A percentile compares a stretch with the other conserved stretches of the same genome.
Conservation (phyloP, 2,329 filamentous ascomycete genomes). For the Paecilomyces fulvus region DNA sequence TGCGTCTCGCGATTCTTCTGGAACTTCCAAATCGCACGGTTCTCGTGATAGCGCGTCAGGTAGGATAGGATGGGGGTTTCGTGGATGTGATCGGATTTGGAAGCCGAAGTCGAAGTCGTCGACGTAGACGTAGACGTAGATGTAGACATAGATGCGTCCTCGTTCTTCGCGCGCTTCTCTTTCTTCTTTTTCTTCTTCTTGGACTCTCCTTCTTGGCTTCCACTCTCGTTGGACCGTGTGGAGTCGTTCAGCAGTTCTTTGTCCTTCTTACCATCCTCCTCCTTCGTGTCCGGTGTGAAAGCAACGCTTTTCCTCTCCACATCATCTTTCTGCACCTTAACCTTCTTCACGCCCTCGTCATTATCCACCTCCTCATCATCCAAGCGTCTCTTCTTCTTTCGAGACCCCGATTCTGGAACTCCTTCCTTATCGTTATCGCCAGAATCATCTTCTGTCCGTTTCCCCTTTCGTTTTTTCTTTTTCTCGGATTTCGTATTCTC, state of each 20-base stretch:
- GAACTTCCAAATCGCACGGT: conserved; percentile 77
- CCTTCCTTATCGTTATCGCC: not conserved
- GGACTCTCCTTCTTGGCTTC: conserved; percentile 17
- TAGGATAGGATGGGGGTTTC: conserved; percentile 60
- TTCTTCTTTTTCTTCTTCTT: conserved; percentile 12
- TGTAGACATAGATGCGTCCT: conserved; percentile 2
- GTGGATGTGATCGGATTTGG: conserved; percentile 10
- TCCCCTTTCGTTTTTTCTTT: conserved; percentile 9
- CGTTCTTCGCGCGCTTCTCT: conserved; percentile 12
- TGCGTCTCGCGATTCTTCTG: conserved; percentile 88
- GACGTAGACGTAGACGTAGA: conserved; percentile 1
- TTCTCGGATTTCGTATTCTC: conserved; percentile 4
- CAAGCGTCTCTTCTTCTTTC: conserved; percentile 9
- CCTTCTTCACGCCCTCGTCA: conserved; percentile 8
- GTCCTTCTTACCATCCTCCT: conserved; percentile 47
- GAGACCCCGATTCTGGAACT: not conserved
- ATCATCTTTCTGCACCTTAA: conserved; percentile 5
- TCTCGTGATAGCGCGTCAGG: conserved; percentile 64
- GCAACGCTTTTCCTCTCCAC: conserved; percentile 48
- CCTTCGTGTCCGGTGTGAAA: conserved; percentile 57
- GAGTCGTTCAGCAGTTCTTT: conserved; percentile 28
- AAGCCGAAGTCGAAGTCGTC: conserved; percentile 5
- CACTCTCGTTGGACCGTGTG: conserved; percentile 4
- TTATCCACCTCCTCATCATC: not conserved
- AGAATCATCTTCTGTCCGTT: conserved; percentile 1